Percentiles rank a stretch among this genome's conserved stretches.
These are phyloP conservation scores for Amanita molliuscula DNA, from an alignment of 768 basidiomycete genomes.

Conservation along the genomic window DNA sequence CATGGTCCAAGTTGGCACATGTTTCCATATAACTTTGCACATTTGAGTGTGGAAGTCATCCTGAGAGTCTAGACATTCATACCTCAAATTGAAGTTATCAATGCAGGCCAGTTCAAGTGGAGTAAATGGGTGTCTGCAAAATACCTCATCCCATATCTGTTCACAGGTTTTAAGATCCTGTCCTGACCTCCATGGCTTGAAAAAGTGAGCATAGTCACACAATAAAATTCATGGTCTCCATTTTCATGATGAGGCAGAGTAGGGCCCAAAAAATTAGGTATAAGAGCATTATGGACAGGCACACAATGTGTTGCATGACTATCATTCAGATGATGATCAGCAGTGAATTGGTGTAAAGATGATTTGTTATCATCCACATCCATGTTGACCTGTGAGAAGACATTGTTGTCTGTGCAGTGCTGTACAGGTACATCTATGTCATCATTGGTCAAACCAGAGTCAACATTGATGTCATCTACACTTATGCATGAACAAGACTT, in stretches of 20 bases:
- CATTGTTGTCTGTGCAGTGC: too few species aligned
- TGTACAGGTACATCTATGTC: too few species aligned
- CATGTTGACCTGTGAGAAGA: too few species aligned
- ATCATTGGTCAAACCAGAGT: too few species aligned
- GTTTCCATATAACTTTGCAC: neutral
- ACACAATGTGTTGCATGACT: constrained; percentile 13
- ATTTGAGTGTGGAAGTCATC: constrained; percentile 19
- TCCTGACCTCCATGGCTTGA: constrained; percentile 18
- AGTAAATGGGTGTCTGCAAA: constrained; percentile 10
- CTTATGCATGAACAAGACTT: too few species aligned
- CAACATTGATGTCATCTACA: too few species aligned
- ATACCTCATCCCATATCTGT: constrained; percentile 8
- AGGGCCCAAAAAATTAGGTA: constrained; percentile 20
- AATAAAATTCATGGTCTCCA: constrained; percentile 21
- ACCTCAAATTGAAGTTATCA: constrained; percentile 19
- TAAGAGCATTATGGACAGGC: neutral
- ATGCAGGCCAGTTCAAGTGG: constrained; percentile 12
- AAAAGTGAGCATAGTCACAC: constrained; percentile 20
- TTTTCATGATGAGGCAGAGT: constrained; percentile 18
- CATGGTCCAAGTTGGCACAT: too few species aligned
- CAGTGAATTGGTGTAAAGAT: too few species aligned
- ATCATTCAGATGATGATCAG: constrained; percentile 16
- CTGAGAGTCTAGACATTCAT: constrained; percentile 25
- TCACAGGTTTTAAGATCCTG: constrained; percentile 11
- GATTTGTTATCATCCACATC: too few species aligned